Conservation (phyloP, 2,329 filamentous ascomycete species). For the Tympanopsis confertula region DNA sequence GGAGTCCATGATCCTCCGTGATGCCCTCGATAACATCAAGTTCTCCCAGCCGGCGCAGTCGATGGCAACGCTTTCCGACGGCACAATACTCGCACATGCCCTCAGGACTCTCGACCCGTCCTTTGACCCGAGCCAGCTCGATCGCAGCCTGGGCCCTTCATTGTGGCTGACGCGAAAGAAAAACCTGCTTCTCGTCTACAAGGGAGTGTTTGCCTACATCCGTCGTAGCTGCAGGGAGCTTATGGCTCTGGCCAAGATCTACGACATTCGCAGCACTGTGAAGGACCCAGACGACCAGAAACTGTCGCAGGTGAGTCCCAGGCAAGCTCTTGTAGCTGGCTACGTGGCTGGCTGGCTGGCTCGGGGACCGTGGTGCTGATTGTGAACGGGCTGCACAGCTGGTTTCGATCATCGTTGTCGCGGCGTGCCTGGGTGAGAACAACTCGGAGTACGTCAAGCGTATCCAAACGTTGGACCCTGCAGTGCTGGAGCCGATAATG, state of each 20-base stretch:
- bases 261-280: constrained; percentile 45
- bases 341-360: no score
- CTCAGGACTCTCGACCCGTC: constrained; percentile 44
- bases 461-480: background rate
- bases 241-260: constrained; percentile 35
- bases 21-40: background rate
- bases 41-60: constrained; percentile 29
- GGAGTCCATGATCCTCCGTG: background rate
- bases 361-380: no score
- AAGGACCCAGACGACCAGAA: constrained; percentile 42
- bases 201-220: constrained; percentile 41
- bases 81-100: constrained; percentile 39
- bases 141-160: constrained; percentile 28
- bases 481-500: constrained; percentile 35
- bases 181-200: constrained; percentile 40
- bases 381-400: no score
- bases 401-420: constrained; percentile 38
- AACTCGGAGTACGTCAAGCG: background rate
- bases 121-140: constrained; percentile 42
- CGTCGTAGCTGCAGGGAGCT: constrained; percentile 38
- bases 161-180: constrained; percentile 34
- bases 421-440: background rate
- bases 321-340: no score
- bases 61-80: constrained; percentile 40
- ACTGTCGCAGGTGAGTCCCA: constrained; percentile 33